These are phyloP conservation scores for Stromatinia cepivora DNA, from an alignment of 2,329 filamentous ascomycete genomes.

Conservation along the genomic window DNA sequence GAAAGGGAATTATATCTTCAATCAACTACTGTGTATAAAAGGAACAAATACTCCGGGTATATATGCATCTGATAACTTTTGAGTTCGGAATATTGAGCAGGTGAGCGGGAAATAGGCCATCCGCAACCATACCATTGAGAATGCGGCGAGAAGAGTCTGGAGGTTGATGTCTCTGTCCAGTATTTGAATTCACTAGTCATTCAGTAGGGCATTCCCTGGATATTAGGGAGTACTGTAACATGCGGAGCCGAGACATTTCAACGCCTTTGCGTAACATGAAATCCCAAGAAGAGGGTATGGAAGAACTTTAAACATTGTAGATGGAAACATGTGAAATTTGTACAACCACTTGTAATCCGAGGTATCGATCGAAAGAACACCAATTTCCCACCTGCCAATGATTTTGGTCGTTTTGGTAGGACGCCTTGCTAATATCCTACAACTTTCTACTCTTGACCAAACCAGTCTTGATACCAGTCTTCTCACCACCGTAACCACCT, in stretches of 20 bases:
- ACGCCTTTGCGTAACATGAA: conserved; percentile 9
- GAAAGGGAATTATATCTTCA: background rate
- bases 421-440: conserved; percentile 17
- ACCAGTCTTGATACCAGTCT: conserved; percentile 92
- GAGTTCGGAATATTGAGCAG: background rate
- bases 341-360: conserved; percentile 5
- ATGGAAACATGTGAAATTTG: conserved; percentile 14
- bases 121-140: conserved; percentile 9
- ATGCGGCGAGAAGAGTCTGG: background rate
- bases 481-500: conserved; percentile 86
- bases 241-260: conserved; percentile 16
- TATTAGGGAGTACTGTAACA: conserved; percentile 13
- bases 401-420: conserved; percentile 5
- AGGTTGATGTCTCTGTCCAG: background rate
- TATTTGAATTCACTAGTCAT: conserved; percentile 16
- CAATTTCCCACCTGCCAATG: conserved; percentile 7
- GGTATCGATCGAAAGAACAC: conserved; percentile 6
- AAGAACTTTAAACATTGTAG: background rate
- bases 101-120: conserved; percentile 13
- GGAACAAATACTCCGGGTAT: conserved; percentile 13
- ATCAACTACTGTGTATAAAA: background rate
- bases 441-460: conserved; percentile 93
- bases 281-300: conserved; percentile 8
- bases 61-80: conserved; percentile 18
- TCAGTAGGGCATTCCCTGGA: background rate